Evolutionary conservation across 768 basidiomycete genomes (phyloP).

Genomic region (Boletellus ananas): DNA sequence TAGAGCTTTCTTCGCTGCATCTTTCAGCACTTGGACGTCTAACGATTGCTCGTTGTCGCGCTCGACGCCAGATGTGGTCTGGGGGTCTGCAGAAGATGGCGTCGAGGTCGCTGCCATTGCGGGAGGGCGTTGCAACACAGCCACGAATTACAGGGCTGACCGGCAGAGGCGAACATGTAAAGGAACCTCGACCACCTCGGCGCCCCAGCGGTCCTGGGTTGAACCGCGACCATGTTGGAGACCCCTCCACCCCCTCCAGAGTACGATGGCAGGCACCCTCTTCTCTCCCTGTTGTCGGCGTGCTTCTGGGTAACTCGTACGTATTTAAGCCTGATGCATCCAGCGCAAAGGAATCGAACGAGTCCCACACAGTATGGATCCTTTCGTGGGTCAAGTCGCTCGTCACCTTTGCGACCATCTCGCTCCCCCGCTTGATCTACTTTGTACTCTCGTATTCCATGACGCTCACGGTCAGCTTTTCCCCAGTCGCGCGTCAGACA

Average conservation of each 20-base stretch:
- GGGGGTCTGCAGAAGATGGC: slow-evolving; percentile 34
- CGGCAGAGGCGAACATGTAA: slow-evolving; percentile 6
- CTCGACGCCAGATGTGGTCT: slow-evolving; percentile 30
- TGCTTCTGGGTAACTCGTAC: slow-evolving; percentile 81
- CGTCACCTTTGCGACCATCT: slow-evolving; percentile 78
- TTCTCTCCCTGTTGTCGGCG: slow-evolving; percentile 73
- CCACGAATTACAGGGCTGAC: slow-evolving; percentile 24
- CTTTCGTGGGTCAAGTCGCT: slow-evolving; percentile 73
- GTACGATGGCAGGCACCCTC: slow-evolving; percentile 54
- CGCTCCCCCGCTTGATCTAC: slow-evolving; percentile 75
- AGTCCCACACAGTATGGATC: slow-evolving; percentile 60
- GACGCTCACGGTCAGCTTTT: slow-evolving; percentile 69
- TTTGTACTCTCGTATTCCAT: slow-evolving; percentile 80
- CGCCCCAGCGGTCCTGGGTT: neutral
- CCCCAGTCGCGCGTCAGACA: neutral
- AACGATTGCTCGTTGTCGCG: slow-evolving; percentile 39
- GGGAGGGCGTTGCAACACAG: slow-evolving; percentile 22
- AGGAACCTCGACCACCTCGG: neutral
- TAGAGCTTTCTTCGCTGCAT: slow-evolving; percentile 74
- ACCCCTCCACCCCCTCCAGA: slow-evolving; percentile 12
- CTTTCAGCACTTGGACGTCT: slow-evolving; percentile 66
- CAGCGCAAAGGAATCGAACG: slow-evolving; percentile 1
- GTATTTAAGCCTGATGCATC: slow-evolving; percentile 30
- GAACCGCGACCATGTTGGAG: slow-evolving; percentile 26
- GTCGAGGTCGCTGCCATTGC: slow-evolving; percentile 28